Conservation (phyloP, 2,329 filamentous ascomycete genomes). For the Ophiocordyceps camponoti-rufipedis region DNA sequence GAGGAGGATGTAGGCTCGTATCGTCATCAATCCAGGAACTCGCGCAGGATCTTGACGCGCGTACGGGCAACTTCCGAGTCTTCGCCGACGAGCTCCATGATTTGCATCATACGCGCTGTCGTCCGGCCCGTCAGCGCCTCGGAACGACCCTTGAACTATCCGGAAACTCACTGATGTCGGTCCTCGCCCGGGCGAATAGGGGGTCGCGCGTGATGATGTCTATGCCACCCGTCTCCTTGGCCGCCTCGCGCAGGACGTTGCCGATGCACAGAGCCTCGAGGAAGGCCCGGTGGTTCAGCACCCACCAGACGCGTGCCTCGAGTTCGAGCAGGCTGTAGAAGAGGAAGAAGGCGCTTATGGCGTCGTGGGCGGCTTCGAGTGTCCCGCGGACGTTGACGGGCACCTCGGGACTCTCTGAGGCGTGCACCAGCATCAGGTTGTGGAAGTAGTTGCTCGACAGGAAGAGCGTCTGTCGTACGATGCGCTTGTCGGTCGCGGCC, state of each 20-base stretch:
- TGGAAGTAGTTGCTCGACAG: conserved; percentile 71
- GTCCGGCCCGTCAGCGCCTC: background rate
- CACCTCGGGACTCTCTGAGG: conserved; percentile 46
- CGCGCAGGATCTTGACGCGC: conserved; percentile 37
- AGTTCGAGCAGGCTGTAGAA: conserved; percentile 48
- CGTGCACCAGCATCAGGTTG: conserved; percentile 63
- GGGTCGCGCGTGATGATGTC: conserved; percentile 33
- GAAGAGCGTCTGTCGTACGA: conserved; percentile 58
- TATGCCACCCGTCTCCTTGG: conserved; percentile 23
- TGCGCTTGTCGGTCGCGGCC: conserved; percentile 41
- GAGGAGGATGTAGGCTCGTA: background rate
- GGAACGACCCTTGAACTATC: background rate
- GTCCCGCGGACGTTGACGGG: conserved; percentile 49
- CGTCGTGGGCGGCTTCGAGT: conserved; percentile 58
- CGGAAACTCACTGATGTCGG: conserved; percentile 36
- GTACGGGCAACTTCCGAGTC: conserved; percentile 41
- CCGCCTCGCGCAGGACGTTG: conserved; percentile 34
- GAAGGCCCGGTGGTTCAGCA: conserved; percentile 66
- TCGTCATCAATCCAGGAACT: conserved; percentile 21
- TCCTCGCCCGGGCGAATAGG: conserved; percentile 38
- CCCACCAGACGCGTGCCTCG: conserved; percentile 70
- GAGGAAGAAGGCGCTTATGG: conserved; percentile 57
- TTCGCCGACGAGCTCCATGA: conserved; percentile 40
- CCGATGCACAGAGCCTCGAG: conserved; percentile 56
- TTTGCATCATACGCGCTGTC: conserved; percentile 42